A percentile compares a stretch with the other conserved stretches of the same genome.
Evolutionary conservation across 345 rosid genomes (phyloP).

Genomic region (Eucalyptus lansdowneana): DNA sequence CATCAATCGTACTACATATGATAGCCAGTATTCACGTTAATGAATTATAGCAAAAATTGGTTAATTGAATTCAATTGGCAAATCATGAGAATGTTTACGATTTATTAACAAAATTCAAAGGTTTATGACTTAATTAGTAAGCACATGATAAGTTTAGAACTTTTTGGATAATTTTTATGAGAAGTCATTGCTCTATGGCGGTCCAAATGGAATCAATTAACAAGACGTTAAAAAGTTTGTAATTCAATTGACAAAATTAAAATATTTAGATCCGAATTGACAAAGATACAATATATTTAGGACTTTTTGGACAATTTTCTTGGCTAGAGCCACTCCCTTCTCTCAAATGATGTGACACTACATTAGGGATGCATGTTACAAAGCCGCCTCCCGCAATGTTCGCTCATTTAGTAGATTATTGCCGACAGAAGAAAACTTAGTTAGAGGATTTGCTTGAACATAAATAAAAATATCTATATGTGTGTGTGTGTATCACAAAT

Average conservation of each 20-base stretch:
- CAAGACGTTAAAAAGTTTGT: too few relatives aligned
- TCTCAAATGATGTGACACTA: background rate
- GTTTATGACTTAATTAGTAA: too few relatives aligned
- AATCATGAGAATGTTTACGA: too few relatives aligned
- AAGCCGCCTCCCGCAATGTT: background rate
- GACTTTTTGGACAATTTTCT: background rate
- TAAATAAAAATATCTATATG: background rate
- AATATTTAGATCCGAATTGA: rapidly evolving
- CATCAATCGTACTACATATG: too few relatives aligned
- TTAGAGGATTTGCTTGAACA: background rate
- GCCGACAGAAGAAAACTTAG: background rate
- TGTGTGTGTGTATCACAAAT: too few relatives aligned
- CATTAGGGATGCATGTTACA: background rate
- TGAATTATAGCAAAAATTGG: rapidly evolving
- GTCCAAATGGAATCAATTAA: too few relatives aligned
- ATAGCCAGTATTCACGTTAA: rapidly evolving
- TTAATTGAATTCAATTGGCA: background rate
- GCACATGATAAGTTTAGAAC: rapidly evolving
- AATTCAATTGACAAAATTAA: too few relatives aligned
- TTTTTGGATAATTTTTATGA: too few relatives aligned
- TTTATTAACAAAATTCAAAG: background rate
- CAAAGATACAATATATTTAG: too few relatives aligned
- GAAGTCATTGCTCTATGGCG: too few relatives aligned
- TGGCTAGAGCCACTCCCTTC: background rate
- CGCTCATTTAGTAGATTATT: background rate